Percentiles rank a stretch among this genome's conserved stretches.
These are phyloP conservation scores for Cetraspora pellucida DNA, from an alignment of 192 early-diverging fungal genomes.

Conservation along the genomic window DNA sequence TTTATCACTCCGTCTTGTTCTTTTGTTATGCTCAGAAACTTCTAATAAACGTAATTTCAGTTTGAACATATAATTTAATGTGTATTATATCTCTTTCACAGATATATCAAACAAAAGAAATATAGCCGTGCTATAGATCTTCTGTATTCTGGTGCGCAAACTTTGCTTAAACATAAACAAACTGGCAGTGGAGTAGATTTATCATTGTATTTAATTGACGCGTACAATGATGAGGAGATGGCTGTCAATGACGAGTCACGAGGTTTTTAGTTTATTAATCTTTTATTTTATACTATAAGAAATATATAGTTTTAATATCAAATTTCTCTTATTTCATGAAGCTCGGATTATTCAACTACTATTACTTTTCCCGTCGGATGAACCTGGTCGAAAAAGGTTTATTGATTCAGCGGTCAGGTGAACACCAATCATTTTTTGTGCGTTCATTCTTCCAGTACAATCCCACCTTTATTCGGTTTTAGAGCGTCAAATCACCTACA, in stretches of 20 bases:
- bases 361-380: conserved; percentile 56
- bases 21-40: no score
- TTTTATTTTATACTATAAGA: background rate
- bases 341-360: conserved; percentile 66
- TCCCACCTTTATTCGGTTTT: no score
- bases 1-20: no score
- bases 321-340: conserved; percentile 34
- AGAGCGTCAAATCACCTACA: background rate
- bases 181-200: conserved; percentile 83
- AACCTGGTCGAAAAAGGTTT: conserved; percentile 54
- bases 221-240: conserved; percentile 70
- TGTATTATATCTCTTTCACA: conserved; percentile 34
- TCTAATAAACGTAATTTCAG: no score
- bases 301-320: background rate
- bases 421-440: background rate
- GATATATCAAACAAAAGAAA: conserved; percentile 88
- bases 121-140: conserved; percentile 74
- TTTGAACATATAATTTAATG: background rate
- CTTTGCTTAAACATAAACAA: conserved; percentile 80
- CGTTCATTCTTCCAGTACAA: background rate
- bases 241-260: conserved; percentile 70
- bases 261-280: conserved; percentile 44
- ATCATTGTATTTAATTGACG: conserved; percentile 77
- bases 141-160: conserved; percentile 76
- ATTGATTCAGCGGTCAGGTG: conserved; percentile 58